phyloP scores from a whole-genome alignment of 345 rosid species.

The Rhizophora mangle region DNA sequence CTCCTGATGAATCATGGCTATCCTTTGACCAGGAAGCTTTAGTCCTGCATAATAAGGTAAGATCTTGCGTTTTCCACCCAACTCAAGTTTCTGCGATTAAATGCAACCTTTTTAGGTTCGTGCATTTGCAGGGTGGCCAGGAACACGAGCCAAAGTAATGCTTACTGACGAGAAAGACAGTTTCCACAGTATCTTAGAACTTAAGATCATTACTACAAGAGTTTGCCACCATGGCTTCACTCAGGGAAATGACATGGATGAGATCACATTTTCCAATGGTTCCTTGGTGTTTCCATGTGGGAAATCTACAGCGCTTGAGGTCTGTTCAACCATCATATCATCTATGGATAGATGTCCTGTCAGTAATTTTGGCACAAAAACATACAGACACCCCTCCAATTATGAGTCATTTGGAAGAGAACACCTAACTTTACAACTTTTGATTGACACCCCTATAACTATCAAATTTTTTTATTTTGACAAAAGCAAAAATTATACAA shows the following conservation, averaged over 20 bases:
- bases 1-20: constrained; percentile 85
- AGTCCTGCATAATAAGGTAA: constrained; percentile 80
- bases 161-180: constrained; percentile 40
- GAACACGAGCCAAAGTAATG: constrained; percentile 73
- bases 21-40: constrained; percentile 69
- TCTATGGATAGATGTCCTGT: not conserved
- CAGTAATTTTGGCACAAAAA: not conserved
- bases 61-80: constrained; percentile 10
- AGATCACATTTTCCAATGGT: constrained; percentile 43
- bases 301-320: constrained; percentile 69
- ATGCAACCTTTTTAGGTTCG: constrained; percentile 66
- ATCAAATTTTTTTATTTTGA: too few relatives aligned
- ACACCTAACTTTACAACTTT: too few relatives aligned
- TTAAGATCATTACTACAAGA: constrained; percentile 75
- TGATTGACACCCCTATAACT: too few relatives aligned
- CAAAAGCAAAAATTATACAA: too few relatives aligned
- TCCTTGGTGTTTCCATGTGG: constrained; percentile 71
- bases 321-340: constrained; percentile 16
- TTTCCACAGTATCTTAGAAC: constrained; percentile 43
- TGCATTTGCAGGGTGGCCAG: constrained; percentile 99
- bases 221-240: constrained; percentile 24
- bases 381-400: not conserved
- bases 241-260: constrained; percentile 35
- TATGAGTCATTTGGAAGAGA: not conserved
- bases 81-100: constrained; percentile 17